Conservation (phyloP, 495 filamentous ascomycete genomes). For the Penicillium simplicissimum region DNA sequence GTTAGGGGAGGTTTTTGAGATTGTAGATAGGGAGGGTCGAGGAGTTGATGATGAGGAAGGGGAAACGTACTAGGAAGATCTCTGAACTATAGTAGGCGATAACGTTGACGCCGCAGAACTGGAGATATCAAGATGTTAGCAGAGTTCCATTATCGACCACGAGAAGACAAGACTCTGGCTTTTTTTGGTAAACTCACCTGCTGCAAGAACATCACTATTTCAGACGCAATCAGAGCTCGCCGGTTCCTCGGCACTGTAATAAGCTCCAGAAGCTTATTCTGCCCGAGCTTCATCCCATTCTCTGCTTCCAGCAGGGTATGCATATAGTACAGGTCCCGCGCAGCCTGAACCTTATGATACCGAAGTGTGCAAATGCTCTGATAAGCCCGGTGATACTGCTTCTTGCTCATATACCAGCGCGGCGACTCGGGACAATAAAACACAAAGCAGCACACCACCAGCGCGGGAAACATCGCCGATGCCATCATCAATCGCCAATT, state of each 20-base stretch:
- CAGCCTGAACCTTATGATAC: constrained; percentile 71
- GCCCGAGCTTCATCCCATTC: constrained; percentile 56
- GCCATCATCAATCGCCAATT: constrained; percentile 88
- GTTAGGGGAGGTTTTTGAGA: neutral
- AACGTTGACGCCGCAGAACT: constrained; percentile 62
- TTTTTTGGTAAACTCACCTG: constrained; percentile 51
- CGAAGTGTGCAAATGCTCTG: constrained; percentile 66
- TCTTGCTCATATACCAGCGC: constrained; percentile 77
- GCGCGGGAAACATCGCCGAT: constrained; percentile 71
- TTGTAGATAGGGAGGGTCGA: neutral
- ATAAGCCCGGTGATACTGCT: constrained; percentile 65
- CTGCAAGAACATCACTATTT: constrained; percentile 86
- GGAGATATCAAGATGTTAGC: constrained; percentile 25
- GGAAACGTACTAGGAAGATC: constrained; percentile 46
- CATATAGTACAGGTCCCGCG: constrained; percentile 82
- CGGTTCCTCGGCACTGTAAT: constrained; percentile 75
- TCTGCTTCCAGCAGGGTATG: constrained; percentile 70
- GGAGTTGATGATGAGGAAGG: neutral
- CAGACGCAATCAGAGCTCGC: constrained; percentile 71
- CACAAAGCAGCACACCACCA: constrained; percentile 68
- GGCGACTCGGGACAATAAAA: constrained; percentile 76
- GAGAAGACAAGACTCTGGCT: neutral
- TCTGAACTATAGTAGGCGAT: constrained; percentile 58
- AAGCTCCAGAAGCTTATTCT: constrained; percentile 66
- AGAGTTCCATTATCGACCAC: neutral